phyloP scores from a whole-genome alignment of 2,329 filamentous ascomycete genomes.

The Pseudocercospora crystallina region DNA sequence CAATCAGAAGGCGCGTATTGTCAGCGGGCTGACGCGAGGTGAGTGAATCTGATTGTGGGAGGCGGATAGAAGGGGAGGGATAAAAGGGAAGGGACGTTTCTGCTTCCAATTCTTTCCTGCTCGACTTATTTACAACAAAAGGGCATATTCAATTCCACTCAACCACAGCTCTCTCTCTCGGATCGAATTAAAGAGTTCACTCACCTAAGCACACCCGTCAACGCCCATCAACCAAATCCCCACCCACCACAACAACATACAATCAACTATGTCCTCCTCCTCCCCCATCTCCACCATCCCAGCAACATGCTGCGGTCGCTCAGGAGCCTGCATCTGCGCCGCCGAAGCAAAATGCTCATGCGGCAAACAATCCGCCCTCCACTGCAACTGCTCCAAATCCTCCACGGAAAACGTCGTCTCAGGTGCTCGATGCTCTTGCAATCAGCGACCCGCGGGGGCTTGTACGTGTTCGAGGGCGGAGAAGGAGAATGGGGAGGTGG shows the following conservation, averaged over 20 bases:
- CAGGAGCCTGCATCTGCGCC: slow-evolving; percentile 52
- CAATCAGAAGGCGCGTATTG: slow-evolving; percentile 8
- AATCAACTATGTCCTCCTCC: slow-evolving; percentile 40
- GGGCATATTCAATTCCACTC: too few relatives aligned
- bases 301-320: slow-evolving; percentile 60
- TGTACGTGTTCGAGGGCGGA: slow-evolving; percentile 77
- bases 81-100: slow-evolving; percentile 1
- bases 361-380: slow-evolving; percentile 79
- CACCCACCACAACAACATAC: not conserved
- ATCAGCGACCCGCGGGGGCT: slow-evolving; percentile 71
- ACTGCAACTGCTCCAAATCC: slow-evolving; percentile 82
- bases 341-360: slow-evolving; percentile 60
- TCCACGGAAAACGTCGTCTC: slow-evolving; percentile 69
- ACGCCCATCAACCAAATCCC: not conserved
- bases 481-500: slow-evolving; percentile 64
- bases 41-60: slow-evolving; percentile 15
- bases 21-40: not conserved
- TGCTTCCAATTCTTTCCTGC: not conserved
- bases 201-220: too few relatives aligned
- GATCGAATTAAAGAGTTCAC: too few relatives aligned
- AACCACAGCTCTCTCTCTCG: too few relatives aligned
- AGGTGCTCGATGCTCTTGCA: slow-evolving; percentile 79
- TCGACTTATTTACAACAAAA: too few relatives aligned
- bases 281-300: slow-evolving; percentile 44
- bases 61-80: slow-evolving; percentile 10